Conservation (phyloP, 352 stramenopile genomes). For the Peronosclerospora sorghi region DNA sequence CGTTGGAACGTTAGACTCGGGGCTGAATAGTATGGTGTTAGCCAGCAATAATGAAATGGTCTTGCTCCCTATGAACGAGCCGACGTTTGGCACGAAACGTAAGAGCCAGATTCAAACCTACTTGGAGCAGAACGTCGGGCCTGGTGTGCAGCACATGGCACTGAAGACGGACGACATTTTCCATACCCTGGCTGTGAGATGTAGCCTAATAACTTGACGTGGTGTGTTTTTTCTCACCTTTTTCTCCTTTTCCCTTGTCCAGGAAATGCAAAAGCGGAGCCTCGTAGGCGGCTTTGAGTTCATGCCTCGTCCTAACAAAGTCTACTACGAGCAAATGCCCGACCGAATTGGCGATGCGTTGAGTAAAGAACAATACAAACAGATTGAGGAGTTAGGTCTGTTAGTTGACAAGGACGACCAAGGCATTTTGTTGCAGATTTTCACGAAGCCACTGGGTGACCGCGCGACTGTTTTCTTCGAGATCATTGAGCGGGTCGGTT, state of each 20-base stretch:
- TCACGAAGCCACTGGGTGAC: conserved; percentile 85
- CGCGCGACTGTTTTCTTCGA: conserved; percentile 86
- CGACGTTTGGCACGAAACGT: conserved; percentile 85
- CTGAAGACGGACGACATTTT: conserved; percentile 96
- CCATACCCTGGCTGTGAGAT: conserved; percentile 55
- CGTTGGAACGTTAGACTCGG: conserved; percentile 90
- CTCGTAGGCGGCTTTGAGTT: conserved; percentile 74
- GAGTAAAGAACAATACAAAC: conserved; percentile 82
- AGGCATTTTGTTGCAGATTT: conserved; percentile 88
- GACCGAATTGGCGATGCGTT: conserved; percentile 68
- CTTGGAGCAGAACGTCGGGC: conserved; percentile 90
- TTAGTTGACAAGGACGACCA: conserved; percentile 92
- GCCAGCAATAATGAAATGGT: conserved; percentile 90
- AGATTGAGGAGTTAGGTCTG: conserved; percentile 87
- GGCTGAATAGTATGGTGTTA: conserved; percentile 92
- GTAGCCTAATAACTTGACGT: background rate
- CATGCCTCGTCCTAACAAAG: conserved; percentile 69
- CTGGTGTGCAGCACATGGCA: conserved; percentile 94
- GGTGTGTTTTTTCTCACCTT: background rate
- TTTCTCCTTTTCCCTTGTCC: conserved; percentile 1
- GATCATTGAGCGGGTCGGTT: conserved; percentile 90
- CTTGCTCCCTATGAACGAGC: conserved; percentile 92
- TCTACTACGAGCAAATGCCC: conserved; percentile 88
- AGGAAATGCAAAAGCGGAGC: conserved; percentile 70
- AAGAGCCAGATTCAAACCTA: conserved; percentile 96